A percentile compares a stretch with the other conserved stretches of the same genome.
These are phyloP conservation scores for Zygosaccharomyces rouxii DNA, from an alignment of 805 yeast genomes.

Conservation along the genomic window DNA sequence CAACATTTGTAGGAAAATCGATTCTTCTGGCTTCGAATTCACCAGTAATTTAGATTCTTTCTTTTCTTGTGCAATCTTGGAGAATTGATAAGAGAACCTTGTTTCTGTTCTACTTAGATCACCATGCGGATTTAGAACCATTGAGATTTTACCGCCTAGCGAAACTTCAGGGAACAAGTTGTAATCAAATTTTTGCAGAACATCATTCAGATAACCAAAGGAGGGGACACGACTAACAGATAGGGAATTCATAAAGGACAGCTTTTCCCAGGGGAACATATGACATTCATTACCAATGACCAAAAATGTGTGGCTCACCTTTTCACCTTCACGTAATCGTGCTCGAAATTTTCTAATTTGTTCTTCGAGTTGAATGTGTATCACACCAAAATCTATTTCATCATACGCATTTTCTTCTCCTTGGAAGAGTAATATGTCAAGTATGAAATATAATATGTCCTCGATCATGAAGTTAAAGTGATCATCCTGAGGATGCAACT, in stretches of 20 bases:
- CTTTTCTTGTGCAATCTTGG: slow-evolving; percentile 20
- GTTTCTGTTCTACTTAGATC: slow-evolving; percentile 68
- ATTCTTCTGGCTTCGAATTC: slow-evolving; percentile 57
- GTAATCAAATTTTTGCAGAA: slow-evolving; percentile 28
- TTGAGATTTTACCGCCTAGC: slow-evolving; percentile 42
- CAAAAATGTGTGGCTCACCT: slow-evolving; percentile 55
- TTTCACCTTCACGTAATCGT: slow-evolving; percentile 8
- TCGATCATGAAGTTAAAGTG: slow-evolving; percentile 42
- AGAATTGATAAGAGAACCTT: slow-evolving; percentile 46
- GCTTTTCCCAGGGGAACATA: slow-evolving; percentile 87
- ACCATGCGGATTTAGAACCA: slow-evolving; percentile 76
- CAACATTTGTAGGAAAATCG: slow-evolving; percentile 44
- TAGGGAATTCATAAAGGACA: slow-evolving; percentile 47
- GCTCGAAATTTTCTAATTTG: slow-evolving; percentile 38
- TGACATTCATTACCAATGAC: slow-evolving; percentile 63
- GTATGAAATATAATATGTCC: slow-evolving; percentile 57
- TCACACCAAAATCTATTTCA: slow-evolving; percentile 55
- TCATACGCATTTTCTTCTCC: slow-evolving; percentile 65
- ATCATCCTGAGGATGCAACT: slow-evolving; percentile 36
- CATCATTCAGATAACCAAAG: slow-evolving; percentile 39
- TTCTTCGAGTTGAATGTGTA: slow-evolving; percentile 49
- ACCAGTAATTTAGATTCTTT: slow-evolving; percentile 50
- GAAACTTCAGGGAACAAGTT: slow-evolving; percentile 18
- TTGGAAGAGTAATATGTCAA: slow-evolving; percentile 56
- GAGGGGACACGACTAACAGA: slow-evolving; percentile 80